A percentile compares a stretch with the other conserved stretches of the same genome.
phyloP scores from a whole-genome alignment of 768 basidiomycete genomes.

The Lyophyllum shimeji region DNA sequence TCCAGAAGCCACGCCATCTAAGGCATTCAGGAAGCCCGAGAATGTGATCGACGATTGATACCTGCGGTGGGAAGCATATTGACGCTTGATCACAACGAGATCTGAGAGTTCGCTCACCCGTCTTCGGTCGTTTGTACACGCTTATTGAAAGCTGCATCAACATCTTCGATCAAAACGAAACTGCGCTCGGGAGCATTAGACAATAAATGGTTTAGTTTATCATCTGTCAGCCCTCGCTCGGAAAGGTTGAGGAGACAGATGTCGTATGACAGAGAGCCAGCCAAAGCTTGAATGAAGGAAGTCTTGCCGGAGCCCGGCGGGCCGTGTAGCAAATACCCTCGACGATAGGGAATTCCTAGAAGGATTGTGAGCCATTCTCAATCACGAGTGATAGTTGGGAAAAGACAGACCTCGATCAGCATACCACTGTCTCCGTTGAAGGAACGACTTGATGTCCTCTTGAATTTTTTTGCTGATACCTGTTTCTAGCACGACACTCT shows the following conservation, averaged over 20 bases:
- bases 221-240: conserved; percentile 93
- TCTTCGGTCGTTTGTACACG: conserved; percentile 89
- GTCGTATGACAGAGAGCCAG: conserved; percentile 90
- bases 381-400: background rate
- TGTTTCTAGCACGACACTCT: conserved; percentile 83
- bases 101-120: conserved; percentile 57
- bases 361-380: conserved; percentile 6
- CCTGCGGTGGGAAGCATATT: conserved; percentile 34
- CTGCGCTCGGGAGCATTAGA: conserved; percentile 92
- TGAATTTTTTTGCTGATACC: conserved; percentile 88
- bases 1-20: conserved; percentile 96
- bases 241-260: conserved; percentile 95
- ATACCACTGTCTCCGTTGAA: conserved; percentile 89
- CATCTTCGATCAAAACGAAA: conserved; percentile 94
- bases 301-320: conserved; percentile 99
- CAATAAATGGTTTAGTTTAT: conserved; percentile 91
- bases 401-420: conserved; percentile 79
- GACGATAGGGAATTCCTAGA: conserved; percentile 92
- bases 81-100: background rate
- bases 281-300: conserved; percentile 97
- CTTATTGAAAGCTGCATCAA: conserved; percentile 96
- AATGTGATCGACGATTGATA: conserved; percentile 97
- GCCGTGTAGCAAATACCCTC: conserved; percentile 93
- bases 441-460: conserved; percentile 76
- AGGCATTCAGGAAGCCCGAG: conserved; percentile 94